These are phyloP conservation scores for Phytomonas sp. DNA, from an alignment of 208 protist genomes.

Conservation along the genomic window DNA sequence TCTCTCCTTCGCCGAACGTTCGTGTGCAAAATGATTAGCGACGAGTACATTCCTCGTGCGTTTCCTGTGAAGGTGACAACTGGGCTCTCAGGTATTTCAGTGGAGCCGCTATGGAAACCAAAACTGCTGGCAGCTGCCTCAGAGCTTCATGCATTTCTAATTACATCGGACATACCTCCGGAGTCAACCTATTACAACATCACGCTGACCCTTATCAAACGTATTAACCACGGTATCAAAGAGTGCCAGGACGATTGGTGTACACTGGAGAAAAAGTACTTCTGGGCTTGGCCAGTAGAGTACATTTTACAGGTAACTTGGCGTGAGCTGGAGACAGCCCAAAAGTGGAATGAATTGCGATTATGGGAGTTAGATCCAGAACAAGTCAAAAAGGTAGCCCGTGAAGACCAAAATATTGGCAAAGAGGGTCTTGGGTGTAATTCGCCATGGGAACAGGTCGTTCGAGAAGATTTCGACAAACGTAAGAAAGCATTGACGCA, in stretches of 20 bases:
- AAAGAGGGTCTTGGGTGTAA: conserved; percentile 80
- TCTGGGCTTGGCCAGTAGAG: conserved; percentile 89
- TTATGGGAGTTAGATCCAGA: conserved; percentile 90
- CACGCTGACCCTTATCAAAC: conserved; percentile 87
- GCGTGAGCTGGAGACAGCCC: conserved; percentile 86
- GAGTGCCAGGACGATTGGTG: conserved; percentile 89
- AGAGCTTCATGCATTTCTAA: conserved; percentile 80
- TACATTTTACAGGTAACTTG: conserved; percentile 89
- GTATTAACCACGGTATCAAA: conserved; percentile 80
- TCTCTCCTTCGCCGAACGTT: conserved; percentile 43
- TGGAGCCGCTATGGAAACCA: conserved; percentile 88
- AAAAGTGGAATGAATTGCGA: conserved; percentile 91
- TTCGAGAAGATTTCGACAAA: conserved; percentile 88
- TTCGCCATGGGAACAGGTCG: conserved; percentile 84
- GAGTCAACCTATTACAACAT: conserved; percentile 89
- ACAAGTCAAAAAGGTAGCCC: conserved; percentile 86
- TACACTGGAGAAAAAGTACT: conserved; percentile 87
- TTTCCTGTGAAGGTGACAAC: conserved; percentile 90
- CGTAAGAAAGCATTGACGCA: conserved; percentile 89
- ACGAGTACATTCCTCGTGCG: conserved; percentile 86
- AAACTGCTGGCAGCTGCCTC: conserved; percentile 79
- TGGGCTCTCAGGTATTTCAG: conserved; percentile 78
- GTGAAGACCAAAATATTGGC: conserved; percentile 85
- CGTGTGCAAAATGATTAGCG: conserved; percentile 62
- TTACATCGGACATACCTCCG: conserved; percentile 78